Base-by-base conservation (phyloP, 306 rosid genomes). In the Glycine latifolia region DNA sequence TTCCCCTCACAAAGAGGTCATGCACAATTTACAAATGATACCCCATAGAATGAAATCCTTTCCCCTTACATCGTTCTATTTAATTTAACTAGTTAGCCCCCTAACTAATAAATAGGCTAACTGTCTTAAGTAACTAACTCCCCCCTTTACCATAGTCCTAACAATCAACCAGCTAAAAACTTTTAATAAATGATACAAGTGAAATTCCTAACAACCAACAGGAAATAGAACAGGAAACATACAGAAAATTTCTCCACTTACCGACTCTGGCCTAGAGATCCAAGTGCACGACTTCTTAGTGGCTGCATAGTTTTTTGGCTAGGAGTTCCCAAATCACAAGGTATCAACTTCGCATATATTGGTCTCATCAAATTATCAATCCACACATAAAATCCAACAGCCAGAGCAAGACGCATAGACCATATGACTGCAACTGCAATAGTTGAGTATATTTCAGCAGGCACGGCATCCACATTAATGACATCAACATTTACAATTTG, bases 261-360 rank as follows among this genome's bases (percentile, higher is more conserved):
- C 99, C 99, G 89, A 75, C 94, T 95, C 85, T 93, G 91, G 82
- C 97, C 99, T 77, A 95, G 89, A 55, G 99, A 93, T 75, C 99
- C 99, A 78, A 95, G 99, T 37, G 94, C 84, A 11, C 83, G 89
- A 33, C 86, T 86, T 85, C 71, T 82, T 70, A 86, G 75, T 10
- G 97, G 94, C 74, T 67, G 80, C 76, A 75, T 91, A 37, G 89
- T 80, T 84, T 35, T 87, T 73, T 74, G 84, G 43, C 65, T 86
- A 63, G 97, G 95, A 75, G 83, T 87, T 87, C 99, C 99, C 82
- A 95, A 83, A 89, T 95, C 97, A 81, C 88, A 83, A 79, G 99
- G 99, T 86, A 95, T 93, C 89, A 90, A 87, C 89, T 88, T 95
- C 46, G 97, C 90, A 88, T 95, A 93, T 71, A 93, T 90, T 48